Evolutionary conservation across 352 stramenopile species (phyloP).

Genomic region (Peronospora farinosa): DNA sequence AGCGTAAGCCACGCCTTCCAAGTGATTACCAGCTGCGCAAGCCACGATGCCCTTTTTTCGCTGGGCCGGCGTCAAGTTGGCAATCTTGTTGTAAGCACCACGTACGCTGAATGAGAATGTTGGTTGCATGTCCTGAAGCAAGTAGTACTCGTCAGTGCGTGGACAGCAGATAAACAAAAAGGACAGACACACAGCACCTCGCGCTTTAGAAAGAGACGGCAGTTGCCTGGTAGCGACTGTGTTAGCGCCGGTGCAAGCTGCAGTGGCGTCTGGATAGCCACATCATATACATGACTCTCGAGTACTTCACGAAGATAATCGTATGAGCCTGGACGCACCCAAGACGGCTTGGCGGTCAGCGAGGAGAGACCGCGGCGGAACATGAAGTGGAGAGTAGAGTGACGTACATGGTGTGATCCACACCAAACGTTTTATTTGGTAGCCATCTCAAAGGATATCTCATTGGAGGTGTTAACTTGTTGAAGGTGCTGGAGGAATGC

Average conservation of each 20-base stretch:
- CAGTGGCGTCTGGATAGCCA: constrained; percentile 70
- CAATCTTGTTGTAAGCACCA: constrained; percentile 98
- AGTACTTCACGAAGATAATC: constrained; percentile 77
- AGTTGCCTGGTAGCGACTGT: constrained; percentile 45
- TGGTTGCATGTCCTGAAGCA: constrained; percentile 89
- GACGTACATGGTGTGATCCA: too few species aligned
- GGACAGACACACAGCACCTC: constrained; percentile 51
- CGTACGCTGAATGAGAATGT: constrained; percentile 98
- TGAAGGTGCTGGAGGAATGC: too few species aligned
- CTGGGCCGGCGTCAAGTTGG: constrained; percentile 79
- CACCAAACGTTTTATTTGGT: too few species aligned
- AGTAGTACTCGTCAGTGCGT: constrained; percentile 3
- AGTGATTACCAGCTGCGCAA: constrained; percentile 91
- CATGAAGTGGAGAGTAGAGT: constrained; percentile 23
- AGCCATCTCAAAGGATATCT: too few species aligned
- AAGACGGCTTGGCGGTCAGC: constrained; percentile 31
- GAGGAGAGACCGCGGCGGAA: constrained; percentile 32
- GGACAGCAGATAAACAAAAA: background rate
- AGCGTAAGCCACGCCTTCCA: constrained; percentile 94
- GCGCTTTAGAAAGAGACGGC: constrained; percentile 87
- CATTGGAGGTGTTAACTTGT: too few species aligned
- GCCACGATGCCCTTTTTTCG: constrained; percentile 76
- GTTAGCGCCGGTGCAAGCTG: constrained; percentile 51
- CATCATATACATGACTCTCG: constrained; percentile 82
- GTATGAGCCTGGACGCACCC: constrained; percentile 60